phyloP scores from a whole-genome alignment of 768 basidiomycete species.

The Boletus coccyginus region DNA sequence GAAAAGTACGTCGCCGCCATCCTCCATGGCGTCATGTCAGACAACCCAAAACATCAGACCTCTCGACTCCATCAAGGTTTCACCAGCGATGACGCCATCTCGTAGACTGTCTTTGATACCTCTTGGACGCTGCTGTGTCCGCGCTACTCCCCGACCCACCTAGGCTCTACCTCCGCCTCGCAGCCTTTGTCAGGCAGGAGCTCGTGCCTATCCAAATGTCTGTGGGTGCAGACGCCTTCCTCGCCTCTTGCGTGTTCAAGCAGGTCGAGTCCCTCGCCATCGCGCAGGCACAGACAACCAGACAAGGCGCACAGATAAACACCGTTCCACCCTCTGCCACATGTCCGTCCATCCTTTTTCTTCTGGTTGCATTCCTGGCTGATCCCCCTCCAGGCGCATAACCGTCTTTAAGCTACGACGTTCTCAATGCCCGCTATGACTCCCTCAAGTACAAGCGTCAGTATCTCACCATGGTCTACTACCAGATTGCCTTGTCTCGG shows the following conservation, averaged over 20 bases:
- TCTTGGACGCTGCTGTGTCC: constrained; percentile 60
- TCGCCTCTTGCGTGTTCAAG: constrained; percentile 56
- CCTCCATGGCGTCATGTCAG: too few relatives aligned
- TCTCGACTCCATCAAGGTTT: too few relatives aligned
- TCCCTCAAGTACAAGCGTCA: constrained; percentile 75
- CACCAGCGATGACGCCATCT: constrained; percentile 42
- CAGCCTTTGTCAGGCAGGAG: constrained; percentile 53
- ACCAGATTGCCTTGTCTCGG: constrained; percentile 61
- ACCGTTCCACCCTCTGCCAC: constrained; percentile 48
- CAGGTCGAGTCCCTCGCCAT: constrained; percentile 62
- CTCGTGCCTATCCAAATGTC: constrained; percentile 39
- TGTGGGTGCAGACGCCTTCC: constrained; percentile 38
- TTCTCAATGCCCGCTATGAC: constrained; percentile 65
- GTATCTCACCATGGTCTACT: constrained; percentile 60
- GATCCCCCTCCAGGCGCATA: constrained; percentile 33
- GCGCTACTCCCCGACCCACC: constrained; percentile 43
- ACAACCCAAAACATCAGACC: too few relatives aligned
- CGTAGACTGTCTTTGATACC: constrained; percentile 68
- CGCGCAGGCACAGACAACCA: constrained; percentile 50
- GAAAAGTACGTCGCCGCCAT: too few relatives aligned
- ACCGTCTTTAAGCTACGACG: constrained; percentile 58
- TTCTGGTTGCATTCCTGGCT: background rate
- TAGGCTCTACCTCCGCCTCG: constrained; percentile 49
- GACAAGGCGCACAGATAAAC: constrained; percentile 57
- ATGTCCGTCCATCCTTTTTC: too few relatives aligned